A percentile compares a stretch with the other conserved stretches of the same genome.
Conservation (phyloP, 805 yeast genomes). For the Suhomyces sp. region DNA sequence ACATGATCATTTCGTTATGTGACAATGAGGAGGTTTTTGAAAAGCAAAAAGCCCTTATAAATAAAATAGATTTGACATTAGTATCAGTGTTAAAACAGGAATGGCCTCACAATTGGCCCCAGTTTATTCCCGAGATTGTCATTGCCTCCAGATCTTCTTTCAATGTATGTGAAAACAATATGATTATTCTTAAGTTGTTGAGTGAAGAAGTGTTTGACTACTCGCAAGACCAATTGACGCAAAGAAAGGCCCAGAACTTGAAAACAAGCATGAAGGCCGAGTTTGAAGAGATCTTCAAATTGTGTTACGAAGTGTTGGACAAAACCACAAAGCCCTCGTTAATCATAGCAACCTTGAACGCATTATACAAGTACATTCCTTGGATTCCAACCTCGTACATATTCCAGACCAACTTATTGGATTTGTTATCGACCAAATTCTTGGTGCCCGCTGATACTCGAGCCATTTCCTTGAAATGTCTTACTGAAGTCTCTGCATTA, state of each 20-base stretch:
- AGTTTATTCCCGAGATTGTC: conserved; percentile 90
- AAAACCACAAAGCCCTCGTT: conserved; percentile 83
- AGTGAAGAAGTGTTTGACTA: conserved; percentile 96
- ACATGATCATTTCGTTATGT: conserved; percentile 89
- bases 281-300: conserved; percentile 87
- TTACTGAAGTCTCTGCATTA: conserved; percentile 84
- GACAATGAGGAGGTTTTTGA: conserved; percentile 73
- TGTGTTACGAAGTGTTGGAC: conserved; percentile 91
- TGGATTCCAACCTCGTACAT: conserved; percentile 94
- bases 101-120: conserved; percentile 99
- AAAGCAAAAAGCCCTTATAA: conserved; percentile 76
- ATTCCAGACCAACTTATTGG: conserved; percentile 81
- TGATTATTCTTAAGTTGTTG: conserved; percentile 83
- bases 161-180: conserved; percentile 96
- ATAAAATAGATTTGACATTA: conserved; percentile 88
- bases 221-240: conserved; percentile 95
- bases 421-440: conserved; percentile 70
- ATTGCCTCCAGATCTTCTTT: conserved; percentile 77
- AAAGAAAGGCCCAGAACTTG: conserved; percentile 82
- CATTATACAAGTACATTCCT: conserved; percentile 79
- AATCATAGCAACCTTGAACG: conserved; percentile 77
- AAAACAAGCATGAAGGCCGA: conserved; percentile 84
- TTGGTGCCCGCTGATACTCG: conserved; percentile 76
- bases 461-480: conserved; percentile 81
- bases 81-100: conserved; percentile 95